These are phyloP conservation scores for Leccinum insolens DNA, from an alignment of 1,284 basidiomycete genomes.

Conservation along the genomic window DNA sequence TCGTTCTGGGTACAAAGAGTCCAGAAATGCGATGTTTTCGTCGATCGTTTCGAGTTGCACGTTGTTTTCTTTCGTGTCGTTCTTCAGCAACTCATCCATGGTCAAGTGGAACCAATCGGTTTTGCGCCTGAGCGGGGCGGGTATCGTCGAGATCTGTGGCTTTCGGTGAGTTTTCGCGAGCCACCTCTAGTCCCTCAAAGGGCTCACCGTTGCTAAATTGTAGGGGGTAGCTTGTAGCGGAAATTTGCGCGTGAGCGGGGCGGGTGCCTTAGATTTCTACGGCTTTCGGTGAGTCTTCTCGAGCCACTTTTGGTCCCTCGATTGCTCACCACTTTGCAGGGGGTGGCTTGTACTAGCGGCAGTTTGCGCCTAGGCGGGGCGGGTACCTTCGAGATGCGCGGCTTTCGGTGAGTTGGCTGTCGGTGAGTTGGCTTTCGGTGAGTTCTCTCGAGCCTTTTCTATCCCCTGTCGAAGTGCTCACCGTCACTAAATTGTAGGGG, in stretches of 20 bases:
- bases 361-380: too few species aligned
- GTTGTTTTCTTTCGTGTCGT: neutral
- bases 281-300: neutral
- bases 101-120: neutral
- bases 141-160: neutral
- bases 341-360: too few species aligned
- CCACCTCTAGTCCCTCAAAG: neutral
- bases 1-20: neutral
- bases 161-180: neutral
- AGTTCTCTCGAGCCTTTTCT: neutral
- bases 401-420: neutral
- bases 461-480: neutral
- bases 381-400: neutral
- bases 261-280: neutral
- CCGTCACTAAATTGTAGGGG: conserved; percentile 1
- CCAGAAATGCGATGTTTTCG: neutral
- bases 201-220: neutral
- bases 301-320: neutral
- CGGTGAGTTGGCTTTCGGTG: neutral
- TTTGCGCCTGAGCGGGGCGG: neutral
- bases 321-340: too few species aligned
- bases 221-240: neutral
- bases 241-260: neutral
- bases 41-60: neutral
- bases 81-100: neutral